Base-by-base conservation (phyloP, 2,329 filamentous ascomycete genomes). In the Pseudocercospora macadamiae region DNA sequence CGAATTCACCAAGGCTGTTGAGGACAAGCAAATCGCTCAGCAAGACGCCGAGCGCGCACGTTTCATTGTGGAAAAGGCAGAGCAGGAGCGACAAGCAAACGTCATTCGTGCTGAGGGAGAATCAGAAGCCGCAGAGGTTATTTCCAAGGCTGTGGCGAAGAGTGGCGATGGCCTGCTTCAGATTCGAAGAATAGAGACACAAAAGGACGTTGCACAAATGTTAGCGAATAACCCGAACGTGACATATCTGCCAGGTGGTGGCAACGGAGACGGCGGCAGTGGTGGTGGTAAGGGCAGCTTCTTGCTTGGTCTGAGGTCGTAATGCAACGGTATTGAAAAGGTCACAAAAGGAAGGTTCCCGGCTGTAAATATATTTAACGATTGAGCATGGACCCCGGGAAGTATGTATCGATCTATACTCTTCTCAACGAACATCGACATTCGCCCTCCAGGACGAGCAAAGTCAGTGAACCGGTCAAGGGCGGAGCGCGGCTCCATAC, bases 11-110 rank as follows among this genome's bases (percentile, higher is more conserved):
- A 90, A 91, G 78, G 95, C 95, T 66, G 95, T 99, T 71, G 95
- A 99, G 82, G 95, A 99, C 86, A 99, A 99, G 87, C 95, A 99
- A 83, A 99, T 99, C 76, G 95, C 95, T 56, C 95, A 99, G 81
- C 95, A 99, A 80, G 95, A 99, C 74, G 95, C 95, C 64, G 95
- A 99, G 84, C 86, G 95, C 66, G 95, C 95, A 49, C 86, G 95
- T 67, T 99, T 99, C 82, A 96, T 99, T 69, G 95, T 99, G 75
- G 95, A 99, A 85, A 91, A 91, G 77, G 95, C 95, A 61, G 95
- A 99, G 85, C 95, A 99, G 82, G 95, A 99, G 82, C 86, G 95
- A 71, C 95, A 99, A 81, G 95, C 95, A 69, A 97, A 95, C 80
- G 95, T 99, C 72, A 99, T 99, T 77, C 87, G 95, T 57, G 95